Percentiles rank a stretch among this genome's conserved stretches.
Conservation (phyloP, 2,329 filamentous ascomycete genomes). For the Pseudophaeomoniella oleicola region DNA sequence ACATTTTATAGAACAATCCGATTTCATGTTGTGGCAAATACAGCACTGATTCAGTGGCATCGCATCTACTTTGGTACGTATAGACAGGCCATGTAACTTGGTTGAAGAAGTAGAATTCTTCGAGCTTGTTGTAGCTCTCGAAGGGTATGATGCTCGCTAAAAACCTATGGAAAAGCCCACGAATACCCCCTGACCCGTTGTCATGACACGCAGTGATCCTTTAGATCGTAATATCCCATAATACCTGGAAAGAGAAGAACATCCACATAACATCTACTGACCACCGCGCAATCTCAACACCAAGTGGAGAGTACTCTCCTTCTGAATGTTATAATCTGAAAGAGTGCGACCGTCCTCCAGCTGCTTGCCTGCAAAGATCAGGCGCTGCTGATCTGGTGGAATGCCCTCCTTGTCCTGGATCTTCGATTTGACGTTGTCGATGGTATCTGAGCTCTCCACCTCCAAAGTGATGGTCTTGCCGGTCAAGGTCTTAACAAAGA, state of each 20-base stretch:
- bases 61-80: too few relatives aligned
- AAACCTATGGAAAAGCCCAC: background rate
- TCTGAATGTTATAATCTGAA: constrained; percentile 41
- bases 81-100: too few relatives aligned
- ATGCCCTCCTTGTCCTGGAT: constrained; percentile 75
- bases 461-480: constrained; percentile 58
- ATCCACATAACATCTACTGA: constrained; percentile 6
- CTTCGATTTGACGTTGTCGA: constrained; percentile 57
- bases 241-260: background rate
- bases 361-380: constrained; percentile 59
- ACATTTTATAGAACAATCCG: too few relatives aligned
- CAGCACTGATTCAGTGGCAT: too few relatives aligned
- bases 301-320: constrained; percentile 51
- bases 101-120: background rate
- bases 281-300: constrained; percentile 46
- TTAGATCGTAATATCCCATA: background rate
- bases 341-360: constrained; percentile 35
- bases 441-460: constrained; percentile 53
- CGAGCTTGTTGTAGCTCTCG: background rate
- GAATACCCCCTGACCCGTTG: background rate
- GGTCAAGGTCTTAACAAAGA: constrained; percentile 73
- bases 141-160: background rate
- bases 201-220: background rate
- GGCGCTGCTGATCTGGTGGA: constrained; percentile 54
- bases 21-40: too few relatives aligned